Evolutionary conservation across 179 eudicot species (phyloP), one percentile per base, ranked within the genome.

Genomic region (Vitellaria paradoxa): DNA sequence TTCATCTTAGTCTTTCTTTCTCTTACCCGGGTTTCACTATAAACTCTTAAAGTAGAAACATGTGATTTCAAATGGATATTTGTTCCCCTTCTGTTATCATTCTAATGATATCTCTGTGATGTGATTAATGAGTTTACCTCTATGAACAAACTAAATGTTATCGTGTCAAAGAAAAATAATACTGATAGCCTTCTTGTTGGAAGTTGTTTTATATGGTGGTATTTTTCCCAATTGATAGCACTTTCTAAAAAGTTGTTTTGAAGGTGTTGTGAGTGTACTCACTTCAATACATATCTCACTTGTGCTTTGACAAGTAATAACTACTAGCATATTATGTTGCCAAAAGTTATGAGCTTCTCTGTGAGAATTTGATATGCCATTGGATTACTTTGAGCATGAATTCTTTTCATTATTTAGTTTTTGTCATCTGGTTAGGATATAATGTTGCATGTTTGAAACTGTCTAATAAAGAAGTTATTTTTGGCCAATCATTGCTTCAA

Each of bases 1-100:
- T 71, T 70, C 69, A 8, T n/a, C 21, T 74, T 66, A 26, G 57
- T 59, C 47, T n/a, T 26, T 46, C 53, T 60, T 49, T 40, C 71
- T 13, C 66, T 65, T 71, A 9, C 20, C 13, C 2, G 37, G 70
- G 57, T 18, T 72, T 66, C 37, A 20, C 46, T 73, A 45, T 18
- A 37, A 26, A 64, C 59, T 18, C 37, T 18, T 11, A 37, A 42
- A 20, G 37, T 30, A 1, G 37, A 2, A 0, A 30, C 37, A 11
- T 26, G 24, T 24, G 9, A 74, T 73, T 30, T n/a, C 18, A 4
- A 9, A 61, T 21, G 40, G 57, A 74, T 74, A 21, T 63, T 46
- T 47, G 37, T 7, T 60, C 26, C 55, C 9, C 14, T 23, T 47
- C 30, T 9, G 20, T 62, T 21, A 7, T 45, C 7, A 14, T 60